Conservation (phyloP, 768 basidiomycete species). For the Phallus indusiatus region DNA sequence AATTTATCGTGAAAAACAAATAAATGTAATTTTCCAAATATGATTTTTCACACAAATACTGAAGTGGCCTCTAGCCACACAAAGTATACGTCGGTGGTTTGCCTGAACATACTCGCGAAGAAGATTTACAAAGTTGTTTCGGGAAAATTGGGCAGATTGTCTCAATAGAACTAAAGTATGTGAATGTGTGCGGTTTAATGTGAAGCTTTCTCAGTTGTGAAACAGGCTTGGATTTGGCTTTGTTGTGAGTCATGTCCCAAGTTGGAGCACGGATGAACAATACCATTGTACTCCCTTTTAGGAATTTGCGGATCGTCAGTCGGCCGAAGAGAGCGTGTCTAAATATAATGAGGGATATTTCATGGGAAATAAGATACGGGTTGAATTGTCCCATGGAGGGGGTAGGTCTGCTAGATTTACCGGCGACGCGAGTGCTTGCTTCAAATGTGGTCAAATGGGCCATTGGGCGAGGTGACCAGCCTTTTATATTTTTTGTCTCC, state of each 20-base stretch:
- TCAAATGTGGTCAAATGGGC: slow-evolving; percentile 76
- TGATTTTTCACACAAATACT: slow-evolving; percentile 49
- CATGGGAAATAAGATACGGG: slow-evolving; percentile 88
- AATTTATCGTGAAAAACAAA: slow-evolving; percentile 55
- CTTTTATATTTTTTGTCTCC: not conserved
- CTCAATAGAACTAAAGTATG: slow-evolving; percentile 79
- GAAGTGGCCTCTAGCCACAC: slow-evolving; percentile 74
- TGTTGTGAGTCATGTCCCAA: slow-evolving; percentile 46
- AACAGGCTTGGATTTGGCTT: slow-evolving; percentile 80
- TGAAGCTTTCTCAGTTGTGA: not conserved
- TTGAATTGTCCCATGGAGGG: slow-evolving; percentile 78
- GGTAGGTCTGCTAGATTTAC: slow-evolving; percentile 70
- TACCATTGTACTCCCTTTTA: slow-evolving; percentile 21
- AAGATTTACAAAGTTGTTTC: slow-evolving; percentile 80
- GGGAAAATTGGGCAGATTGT: slow-evolving; percentile 72
- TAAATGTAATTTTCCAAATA: slow-evolving; percentile 59
- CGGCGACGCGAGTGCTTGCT: slow-evolving; percentile 85
- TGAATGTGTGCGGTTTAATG: slow-evolving; percentile 6
- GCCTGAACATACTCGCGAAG: slow-evolving; percentile 77
- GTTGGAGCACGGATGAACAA: not conserved
- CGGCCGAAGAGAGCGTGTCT: slow-evolving; percentile 78
- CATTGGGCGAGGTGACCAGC: slow-evolving; percentile 77
- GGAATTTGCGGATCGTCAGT: slow-evolving; percentile 78
- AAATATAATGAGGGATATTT: slow-evolving; percentile 87
- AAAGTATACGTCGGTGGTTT: slow-evolving; percentile 90